Percentiles rank a stretch among this genome's conserved stretches.
Conservation (phyloP, 345 rosid genomes). For the Eutrema heterophyllum region DNA sequence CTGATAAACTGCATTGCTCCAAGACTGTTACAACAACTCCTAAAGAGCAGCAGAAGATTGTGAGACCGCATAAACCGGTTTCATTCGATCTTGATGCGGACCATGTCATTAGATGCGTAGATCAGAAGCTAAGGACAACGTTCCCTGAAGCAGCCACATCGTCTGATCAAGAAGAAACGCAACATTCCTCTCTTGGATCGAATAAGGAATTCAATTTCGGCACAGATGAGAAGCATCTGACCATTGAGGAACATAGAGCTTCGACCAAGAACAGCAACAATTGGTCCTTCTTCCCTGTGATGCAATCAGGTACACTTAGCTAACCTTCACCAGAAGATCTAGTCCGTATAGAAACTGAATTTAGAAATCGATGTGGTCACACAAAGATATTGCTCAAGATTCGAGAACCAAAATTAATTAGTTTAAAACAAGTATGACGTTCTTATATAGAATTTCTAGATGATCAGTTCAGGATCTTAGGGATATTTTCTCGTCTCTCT, state of each 20-base stretch:
- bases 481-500: neutral
- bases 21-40: slow-evolving; percentile 57
- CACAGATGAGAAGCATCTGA: slow-evolving; percentile 49
- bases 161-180: slow-evolving; percentile 22
- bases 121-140: slow-evolving; percentile 39
- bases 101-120: slow-evolving; percentile 43
- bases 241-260: slow-evolving; percentile 35
- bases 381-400: slow-evolving; percentile 3
- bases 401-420: slow-evolving; percentile 1
- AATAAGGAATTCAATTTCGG: slow-evolving; percentile 69
- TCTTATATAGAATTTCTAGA: neutral
- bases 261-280: slow-evolving; percentile 27
- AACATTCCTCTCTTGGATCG: slow-evolving; percentile 50
- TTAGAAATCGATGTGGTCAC: neutral
- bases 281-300: slow-evolving; percentile 86
- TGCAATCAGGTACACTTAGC: slow-evolving; percentile 56
- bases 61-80: slow-evolving; percentile 38
- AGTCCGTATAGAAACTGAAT: slow-evolving; percentile 4
- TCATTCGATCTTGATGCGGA: slow-evolving; percentile 57
- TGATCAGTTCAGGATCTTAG: slow-evolving; percentile 10
- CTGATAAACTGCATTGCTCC: slow-evolving; percentile 49
- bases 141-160: slow-evolving; percentile 35
- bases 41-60: slow-evolving; percentile 30
- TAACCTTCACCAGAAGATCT: slow-evolving; percentile 26
- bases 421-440: neutral